Evolutionary conservation across 768 basidiomycete species (phyloP), one percentile per base, ranked within the genome.

Genomic region (Lactarius psammicola): DNA sequence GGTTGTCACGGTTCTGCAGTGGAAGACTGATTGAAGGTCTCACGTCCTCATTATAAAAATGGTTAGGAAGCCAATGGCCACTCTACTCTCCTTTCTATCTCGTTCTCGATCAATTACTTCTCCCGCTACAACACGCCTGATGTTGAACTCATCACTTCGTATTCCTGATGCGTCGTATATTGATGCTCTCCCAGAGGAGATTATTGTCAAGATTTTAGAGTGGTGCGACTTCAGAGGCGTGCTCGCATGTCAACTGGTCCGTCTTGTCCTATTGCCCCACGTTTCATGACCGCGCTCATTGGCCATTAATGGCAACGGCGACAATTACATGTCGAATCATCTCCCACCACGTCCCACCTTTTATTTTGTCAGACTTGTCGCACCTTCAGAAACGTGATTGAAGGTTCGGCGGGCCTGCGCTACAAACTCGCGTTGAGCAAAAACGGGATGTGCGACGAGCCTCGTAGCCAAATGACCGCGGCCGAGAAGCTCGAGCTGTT

Each of bases 381-480:
- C 2, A 42, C 53, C 17, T 38, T 67, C 31, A 44, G 51, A 23
- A 40, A 54, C 10, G 31, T 67, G 9, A 42, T 67, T 26, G 53
- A n/a, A 26, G 9, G 13, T 46, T 67, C 66, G 10, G 44, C 28
- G 15, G 54, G 49, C 33, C 42, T 67, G 4, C 66, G 57, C 33
- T 63, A 67, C 53, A 67, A 67, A n/a, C 56, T 67, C 17, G 62
- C 56, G 4, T 51, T 67, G 30, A 53, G 51, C 15, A 10, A 63
- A 31, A 20, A 63, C 17, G 57, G 66, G 28, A 63, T 67, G 66
- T 67, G 66, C 4, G 66, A 67, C 20, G 51, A 26, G 34, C 17
- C 33, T 4, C 13, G 10, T 13, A 20, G 33, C 55, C 20, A 18
- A 18, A 30, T 67, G 20, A 54, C 8, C 61, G 18, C 38, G 23